These are phyloP conservation scores for Vigna nakashimae DNA, from an alignment of 306 rosid species.

Conservation along the genomic window DNA sequence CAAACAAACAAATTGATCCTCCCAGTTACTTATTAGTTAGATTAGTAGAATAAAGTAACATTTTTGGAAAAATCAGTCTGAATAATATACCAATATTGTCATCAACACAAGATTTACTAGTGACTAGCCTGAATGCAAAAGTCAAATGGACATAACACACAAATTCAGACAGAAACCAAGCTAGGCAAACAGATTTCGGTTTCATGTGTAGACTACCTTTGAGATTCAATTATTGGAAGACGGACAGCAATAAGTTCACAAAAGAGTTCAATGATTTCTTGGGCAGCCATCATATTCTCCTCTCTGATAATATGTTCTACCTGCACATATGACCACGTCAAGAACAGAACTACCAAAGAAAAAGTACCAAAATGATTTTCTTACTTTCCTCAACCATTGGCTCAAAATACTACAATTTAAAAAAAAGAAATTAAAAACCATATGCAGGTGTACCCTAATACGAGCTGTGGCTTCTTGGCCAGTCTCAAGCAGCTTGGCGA, in stretches of 20 bases:
- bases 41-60: slow-evolving; percentile 5
- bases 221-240: slow-evolving; percentile 89
- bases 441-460: slow-evolving; percentile 63
- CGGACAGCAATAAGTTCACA: slow-evolving; percentile 85
- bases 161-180: slow-evolving; percentile 35
- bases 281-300: slow-evolving; percentile 99
- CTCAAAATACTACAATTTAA: slow-evolving; percentile 5
- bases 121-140: slow-evolving; percentile 23
- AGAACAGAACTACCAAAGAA: background rate
- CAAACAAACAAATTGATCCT: background rate
- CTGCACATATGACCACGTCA: slow-evolving; percentile 51
- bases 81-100: background rate
- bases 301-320: slow-evolving; percentile 95
- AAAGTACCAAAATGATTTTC: background rate
- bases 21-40: slow-evolving; percentile 22
- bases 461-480: slow-evolving; percentile 99
- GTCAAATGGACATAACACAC: slow-evolving; percentile 11
- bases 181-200: slow-evolving; percentile 7
- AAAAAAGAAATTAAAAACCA: background rate
- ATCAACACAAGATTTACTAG: background rate
- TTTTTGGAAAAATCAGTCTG: background rate
- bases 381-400: background rate
- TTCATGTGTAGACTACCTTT: slow-evolving; percentile 60
- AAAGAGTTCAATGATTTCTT: slow-evolving; percentile 88
- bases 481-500: slow-evolving; percentile 97